A percentile compares a stretch with the other conserved stretches of the same genome.
These are phyloP conservation scores for Paspalum vaginatum DNA, from an alignment of 176 grass and related monocot genomes.

Conservation along the genomic window DNA sequence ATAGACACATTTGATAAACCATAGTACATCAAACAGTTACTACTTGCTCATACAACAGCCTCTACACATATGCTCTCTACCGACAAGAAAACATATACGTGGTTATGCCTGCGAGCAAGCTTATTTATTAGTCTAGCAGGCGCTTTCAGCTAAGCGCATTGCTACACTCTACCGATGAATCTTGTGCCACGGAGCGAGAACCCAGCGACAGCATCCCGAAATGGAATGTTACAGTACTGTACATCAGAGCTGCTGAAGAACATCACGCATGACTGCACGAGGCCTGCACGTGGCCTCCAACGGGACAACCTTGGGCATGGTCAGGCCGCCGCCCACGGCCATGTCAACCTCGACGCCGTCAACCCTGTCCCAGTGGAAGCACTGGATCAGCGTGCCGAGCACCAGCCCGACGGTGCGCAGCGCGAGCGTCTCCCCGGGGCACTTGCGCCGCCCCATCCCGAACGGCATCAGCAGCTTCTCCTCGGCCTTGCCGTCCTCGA, in stretches of 20 bases:
- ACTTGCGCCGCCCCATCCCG: constrained; percentile 66
- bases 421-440: constrained; percentile 67
- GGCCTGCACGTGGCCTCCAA: constrained; percentile 52
- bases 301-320: constrained; percentile 43
- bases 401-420: constrained; percentile 41
- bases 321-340: constrained; percentile 40
- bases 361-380: constrained; percentile 65
- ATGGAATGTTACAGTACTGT: not conserved
- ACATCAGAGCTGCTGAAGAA: constrained; percentile 33
- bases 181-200: too few relatives aligned
- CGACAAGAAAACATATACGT: too few relatives aligned
- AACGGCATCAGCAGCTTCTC: constrained; percentile 55
- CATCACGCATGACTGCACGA: constrained; percentile 31
- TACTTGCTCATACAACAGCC: too few relatives aligned
- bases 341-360: constrained; percentile 51
- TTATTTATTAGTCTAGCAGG: too few relatives aligned
- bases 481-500: constrained; percentile 36
- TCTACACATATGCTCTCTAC: too few relatives aligned
- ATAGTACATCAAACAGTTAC: too few relatives aligned
- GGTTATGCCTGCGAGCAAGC: too few relatives aligned
- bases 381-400: constrained; percentile 62
- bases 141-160: too few relatives aligned
- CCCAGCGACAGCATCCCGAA: too few relatives aligned
- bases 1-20: too few relatives aligned
- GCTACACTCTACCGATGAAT: too few relatives aligned